Conservation (phyloP, 2,329 filamentous ascomycete genomes). For the Hymenotorrendiella dingleyae region DNA sequence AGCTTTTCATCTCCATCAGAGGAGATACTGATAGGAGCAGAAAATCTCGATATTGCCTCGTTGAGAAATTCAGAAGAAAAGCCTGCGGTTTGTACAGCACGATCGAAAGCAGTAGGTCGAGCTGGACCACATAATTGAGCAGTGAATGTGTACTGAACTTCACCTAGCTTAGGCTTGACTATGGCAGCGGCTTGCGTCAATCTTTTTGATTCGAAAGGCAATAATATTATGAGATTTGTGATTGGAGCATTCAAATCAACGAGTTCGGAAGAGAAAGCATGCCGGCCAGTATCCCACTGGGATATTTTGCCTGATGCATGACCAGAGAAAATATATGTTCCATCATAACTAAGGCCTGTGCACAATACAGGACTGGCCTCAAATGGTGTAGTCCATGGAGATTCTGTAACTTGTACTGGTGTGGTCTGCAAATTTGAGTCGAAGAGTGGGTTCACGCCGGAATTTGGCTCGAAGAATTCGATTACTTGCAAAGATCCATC, state of each 20-base stretch:
- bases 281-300: slow-evolving; percentile 64
- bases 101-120: slow-evolving; percentile 13
- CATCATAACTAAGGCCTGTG: slow-evolving; percentile 74
- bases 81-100: slow-evolving; percentile 19
- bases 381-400: slow-evolving; percentile 38
- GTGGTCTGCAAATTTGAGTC: slow-evolving; percentile 48
- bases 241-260: slow-evolving; percentile 66
- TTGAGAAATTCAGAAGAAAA: slow-evolving; percentile 38
- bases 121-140: slow-evolving; percentile 49
- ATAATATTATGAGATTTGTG: slow-evolving; percentile 72
- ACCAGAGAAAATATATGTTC: slow-evolving; percentile 72
- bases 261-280: slow-evolving; percentile 24
- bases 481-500: slow-evolving; percentile 76
- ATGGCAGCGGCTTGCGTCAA: slow-evolving; percentile 52
- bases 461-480: slow-evolving; percentile 58
- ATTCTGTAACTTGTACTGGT: slow-evolving; percentile 48
- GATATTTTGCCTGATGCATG: slow-evolving; percentile 75
- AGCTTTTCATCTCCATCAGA: slow-evolving; percentile 33
- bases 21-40: slow-evolving; percentile 22
- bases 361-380: slow-evolving; percentile 54
- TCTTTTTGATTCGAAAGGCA: slow-evolving; percentile 46
- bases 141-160: slow-evolving; percentile 59
- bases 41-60: slow-evolving; percentile 43
- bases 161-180: slow-evolving; percentile 72
- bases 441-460: slow-evolving; percentile 33